Conservation (phyloP, 202 grass and related monocot genomes). For the Schoenoplectus triqueter region DNA sequence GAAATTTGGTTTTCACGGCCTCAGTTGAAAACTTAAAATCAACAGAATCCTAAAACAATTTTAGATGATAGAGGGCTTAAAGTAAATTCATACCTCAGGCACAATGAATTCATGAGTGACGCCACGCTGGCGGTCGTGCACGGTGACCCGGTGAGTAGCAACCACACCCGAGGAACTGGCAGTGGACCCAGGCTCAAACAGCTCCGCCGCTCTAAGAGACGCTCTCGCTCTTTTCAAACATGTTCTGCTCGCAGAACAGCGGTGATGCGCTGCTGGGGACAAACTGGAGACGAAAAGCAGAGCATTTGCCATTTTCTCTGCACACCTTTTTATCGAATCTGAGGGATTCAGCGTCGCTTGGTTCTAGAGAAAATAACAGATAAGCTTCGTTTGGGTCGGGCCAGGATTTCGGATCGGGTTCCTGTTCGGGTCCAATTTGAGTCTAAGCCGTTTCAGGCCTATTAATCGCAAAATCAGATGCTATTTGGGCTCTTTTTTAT, state of each 20-base stretch:
- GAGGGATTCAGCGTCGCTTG: not conserved
- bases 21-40: not conserved
- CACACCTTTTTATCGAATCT: not conserved
- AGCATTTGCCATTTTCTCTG: constrained; percentile 20
- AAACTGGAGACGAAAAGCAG: constrained; percentile 30
- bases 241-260: not conserved
- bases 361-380: constrained; percentile 12
- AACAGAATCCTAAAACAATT: not conserved
- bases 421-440: not conserved
- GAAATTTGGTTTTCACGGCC: not conserved
- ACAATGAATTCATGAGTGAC: constrained; percentile 86
- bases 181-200: constrained; percentile 30
- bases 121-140: constrained; percentile 79
- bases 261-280: not conserved
- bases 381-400: constrained; percentile 34
- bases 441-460: not conserved
- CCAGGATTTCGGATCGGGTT: not conserved
- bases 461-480: not conserved
- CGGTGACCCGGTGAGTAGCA: constrained; percentile 74
- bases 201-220: constrained; percentile 57
- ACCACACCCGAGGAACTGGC: constrained; percentile 26
- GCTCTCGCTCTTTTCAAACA: constrained; percentile 24
- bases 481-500: no score
- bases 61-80: not conserved
- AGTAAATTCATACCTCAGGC: constrained; percentile 58